A percentile compares a stretch with the other conserved stretches of the same genome.
These are phyloP conservation scores for Blepharisma undulans DNA, from an alignment of 169 alveolate species.

Conservation along the genomic window DNA sequence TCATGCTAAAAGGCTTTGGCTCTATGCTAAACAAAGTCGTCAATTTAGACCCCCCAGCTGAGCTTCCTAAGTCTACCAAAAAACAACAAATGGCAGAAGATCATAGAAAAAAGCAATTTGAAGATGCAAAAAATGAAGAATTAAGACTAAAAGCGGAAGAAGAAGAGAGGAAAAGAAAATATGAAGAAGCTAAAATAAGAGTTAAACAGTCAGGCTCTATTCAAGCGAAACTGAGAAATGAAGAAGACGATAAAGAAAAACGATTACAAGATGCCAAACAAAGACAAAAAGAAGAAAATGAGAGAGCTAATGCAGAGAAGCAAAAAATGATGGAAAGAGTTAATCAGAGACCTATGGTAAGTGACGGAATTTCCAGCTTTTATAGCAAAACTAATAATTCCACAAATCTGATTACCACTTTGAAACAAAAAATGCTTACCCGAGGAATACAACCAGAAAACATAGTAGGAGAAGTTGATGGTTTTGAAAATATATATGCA, in stretches of 20 bases:
- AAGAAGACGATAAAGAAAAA: neutral
- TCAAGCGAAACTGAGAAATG: neutral
- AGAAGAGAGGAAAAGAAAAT: neutral
- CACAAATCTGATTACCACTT: neutral
- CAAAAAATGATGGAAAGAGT: constrained; percentile 16
- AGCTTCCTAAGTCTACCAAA: constrained; percentile 16
- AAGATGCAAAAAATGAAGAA: constrained; percentile 3
- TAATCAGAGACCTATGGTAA: neutral
- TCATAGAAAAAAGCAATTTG: neutral
- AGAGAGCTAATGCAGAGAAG: neutral
- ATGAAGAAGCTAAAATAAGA: neutral
- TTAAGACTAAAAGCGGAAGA: neutral
- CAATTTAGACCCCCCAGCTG: neutral
- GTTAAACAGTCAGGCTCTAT: neutral
- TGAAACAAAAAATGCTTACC: constrained; percentile 18
- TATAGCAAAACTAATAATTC: neutral
- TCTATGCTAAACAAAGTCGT: neutral
- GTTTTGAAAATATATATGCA: neutral
- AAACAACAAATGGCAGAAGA: constrained; percentile 9
- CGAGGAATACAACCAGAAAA: neutral
- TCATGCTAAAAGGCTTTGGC: constrained; percentile 7
- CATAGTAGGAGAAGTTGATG: neutral
- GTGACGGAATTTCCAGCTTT: neutral
- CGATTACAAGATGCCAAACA: neutral
- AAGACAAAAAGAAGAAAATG: neutral